Percentiles rank a stretch among this genome's conserved stretches.
phyloP scores from a whole-genome alignment of 2,329 filamentous ascomycete genomes.

The Onygenales sp. region DNA sequence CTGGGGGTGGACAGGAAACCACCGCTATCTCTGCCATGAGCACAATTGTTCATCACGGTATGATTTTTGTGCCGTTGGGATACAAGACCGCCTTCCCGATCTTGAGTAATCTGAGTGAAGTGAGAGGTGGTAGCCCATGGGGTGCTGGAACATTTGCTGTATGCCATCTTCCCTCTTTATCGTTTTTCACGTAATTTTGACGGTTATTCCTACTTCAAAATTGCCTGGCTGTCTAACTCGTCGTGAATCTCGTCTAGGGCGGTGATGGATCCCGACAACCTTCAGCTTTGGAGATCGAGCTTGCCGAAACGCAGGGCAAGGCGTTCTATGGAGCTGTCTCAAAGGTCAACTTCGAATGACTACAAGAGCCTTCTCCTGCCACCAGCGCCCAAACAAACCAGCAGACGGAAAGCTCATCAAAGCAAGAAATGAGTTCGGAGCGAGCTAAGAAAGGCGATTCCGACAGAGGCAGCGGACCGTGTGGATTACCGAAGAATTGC shows the following conservation, averaged over 20 bases:
- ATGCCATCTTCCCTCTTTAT: constrained; percentile 20
- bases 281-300: constrained; percentile 59
- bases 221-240: too few relatives aligned
- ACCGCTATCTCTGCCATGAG: constrained; percentile 74
- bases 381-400: constrained; percentile 17
- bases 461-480: constrained; percentile 52
- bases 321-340: constrained; percentile 67
- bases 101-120: constrained; percentile 63
- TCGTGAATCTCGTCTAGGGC: constrained; percentile 25
- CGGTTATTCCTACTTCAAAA: too few relatives aligned
- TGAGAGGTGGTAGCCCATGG: constrained; percentile 84
- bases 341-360: constrained; percentile 67
- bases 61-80: constrained; percentile 92
- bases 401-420: constrained; percentile 16
- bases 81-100: constrained; percentile 70
- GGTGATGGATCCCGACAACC: constrained; percentile 80
- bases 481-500: constrained; percentile 69
- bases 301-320: constrained; percentile 78
- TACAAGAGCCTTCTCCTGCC: constrained; percentile 50
- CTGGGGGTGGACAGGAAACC: constrained; percentile 86
- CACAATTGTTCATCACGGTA: constrained; percentile 84
- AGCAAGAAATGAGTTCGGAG: constrained; percentile 6
- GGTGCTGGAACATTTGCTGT: constrained; percentile 84
- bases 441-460: constrained; percentile 39
- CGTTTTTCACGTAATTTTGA: neutral